Percentiles rank a stretch among this genome's conserved stretches.
These are phyloP conservation scores for Lecanicillium sp. DNA, from an alignment of 2,329 filamentous ascomycete species.

Conservation along the genomic window DNA sequence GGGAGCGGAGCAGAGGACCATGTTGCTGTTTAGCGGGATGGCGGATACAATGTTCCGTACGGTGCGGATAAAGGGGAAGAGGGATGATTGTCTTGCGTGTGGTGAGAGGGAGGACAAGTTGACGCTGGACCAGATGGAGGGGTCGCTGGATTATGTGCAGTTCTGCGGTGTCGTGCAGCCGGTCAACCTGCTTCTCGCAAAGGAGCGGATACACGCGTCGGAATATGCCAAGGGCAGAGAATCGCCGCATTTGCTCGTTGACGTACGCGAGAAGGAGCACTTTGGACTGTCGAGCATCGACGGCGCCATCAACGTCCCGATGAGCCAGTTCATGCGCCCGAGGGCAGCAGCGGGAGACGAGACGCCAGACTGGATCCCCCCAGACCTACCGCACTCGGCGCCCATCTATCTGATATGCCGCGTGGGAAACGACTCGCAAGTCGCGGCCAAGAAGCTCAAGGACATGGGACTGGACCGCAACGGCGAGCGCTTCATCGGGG, in stretches of 20 bases:
- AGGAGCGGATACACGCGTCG: slow-evolving; percentile 61
- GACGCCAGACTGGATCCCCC: slow-evolving; percentile 32
- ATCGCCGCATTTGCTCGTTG: slow-evolving; percentile 57
- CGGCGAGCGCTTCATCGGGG: slow-evolving; percentile 54
- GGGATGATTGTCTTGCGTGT: slow-evolving; percentile 71
- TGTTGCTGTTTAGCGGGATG: slow-evolving; percentile 45
- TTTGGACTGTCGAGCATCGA: slow-evolving; percentile 73
- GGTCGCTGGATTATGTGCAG: slow-evolving; percentile 71
- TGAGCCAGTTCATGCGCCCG: slow-evolving; percentile 48
- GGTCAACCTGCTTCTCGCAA: slow-evolving; percentile 49
- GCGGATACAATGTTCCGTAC: slow-evolving; percentile 56
- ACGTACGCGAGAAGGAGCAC: slow-evolving; percentile 79
- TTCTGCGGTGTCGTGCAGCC: slow-evolving; percentile 68
- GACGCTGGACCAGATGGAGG: slow-evolving; percentile 54
- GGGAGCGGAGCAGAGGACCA: slow-evolving; percentile 24
- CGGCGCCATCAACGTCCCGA: slow-evolving; percentile 66
- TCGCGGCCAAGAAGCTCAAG: slow-evolving; percentile 60
- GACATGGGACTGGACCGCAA: slow-evolving; percentile 48
- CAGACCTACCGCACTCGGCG: slow-evolving; percentile 32
- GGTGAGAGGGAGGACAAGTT: slow-evolving; percentile 53
- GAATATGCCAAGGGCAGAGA: slow-evolving; percentile 44
- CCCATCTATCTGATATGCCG: slow-evolving; percentile 69
- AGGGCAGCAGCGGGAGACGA: slow-evolving; percentile 18
- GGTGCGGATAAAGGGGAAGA: slow-evolving; percentile 64
- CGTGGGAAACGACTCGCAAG: slow-evolving; percentile 72